Conservation (phyloP, 1,284 basidiomycete species). For the Inonotus obliquus region DNA sequence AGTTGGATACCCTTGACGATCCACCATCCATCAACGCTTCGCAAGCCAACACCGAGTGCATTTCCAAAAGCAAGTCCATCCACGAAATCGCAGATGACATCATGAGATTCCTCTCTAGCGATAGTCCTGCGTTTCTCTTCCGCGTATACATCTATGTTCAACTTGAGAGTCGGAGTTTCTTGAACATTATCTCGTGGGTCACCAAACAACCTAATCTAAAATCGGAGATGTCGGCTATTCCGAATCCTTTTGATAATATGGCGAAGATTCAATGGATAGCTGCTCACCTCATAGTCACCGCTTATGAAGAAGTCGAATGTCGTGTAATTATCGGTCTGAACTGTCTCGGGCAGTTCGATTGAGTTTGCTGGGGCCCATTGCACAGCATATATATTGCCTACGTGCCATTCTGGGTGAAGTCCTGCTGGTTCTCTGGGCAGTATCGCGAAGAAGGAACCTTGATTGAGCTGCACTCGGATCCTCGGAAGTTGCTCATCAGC, state of each 20-base stretch:
- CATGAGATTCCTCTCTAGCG: conserved; percentile 42
- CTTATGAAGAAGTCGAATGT: conserved; percentile 53
- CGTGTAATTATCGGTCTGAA: conserved; percentile 38
- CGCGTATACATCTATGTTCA: conserved; percentile 37
- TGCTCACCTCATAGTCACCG: conserved; percentile 65
- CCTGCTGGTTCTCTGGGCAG: conserved; percentile 34
- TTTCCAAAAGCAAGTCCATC: conserved; percentile 65
- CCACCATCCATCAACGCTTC: conserved; percentile 51
- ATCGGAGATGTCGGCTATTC: background rate
- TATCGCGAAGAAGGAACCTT: conserved; percentile 67
- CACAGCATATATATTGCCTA: conserved; percentile 70
- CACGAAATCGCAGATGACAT: conserved; percentile 59
- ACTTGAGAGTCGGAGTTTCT: conserved; percentile 43
- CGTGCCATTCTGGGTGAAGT: conserved; percentile 55
- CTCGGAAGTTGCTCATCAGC: conserved; percentile 28
- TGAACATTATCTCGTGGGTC: conserved; percentile 47
- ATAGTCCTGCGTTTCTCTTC: conserved; percentile 23
- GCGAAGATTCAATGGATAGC: background rate
- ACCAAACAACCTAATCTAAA: conserved; percentile 73
- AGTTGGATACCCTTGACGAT: conserved; percentile 29
- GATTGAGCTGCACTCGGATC: conserved; percentile 43
- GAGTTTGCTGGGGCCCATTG: conserved; percentile 43
- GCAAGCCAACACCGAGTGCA: conserved; percentile 57
- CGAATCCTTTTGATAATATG: conserved; percentile 6
- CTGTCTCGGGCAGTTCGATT: conserved; percentile 44